Evolutionary conservation across 306 rosid species (phyloP), one percentile per base, ranked within the genome.

Genomic region (Myrica gale): DNA sequence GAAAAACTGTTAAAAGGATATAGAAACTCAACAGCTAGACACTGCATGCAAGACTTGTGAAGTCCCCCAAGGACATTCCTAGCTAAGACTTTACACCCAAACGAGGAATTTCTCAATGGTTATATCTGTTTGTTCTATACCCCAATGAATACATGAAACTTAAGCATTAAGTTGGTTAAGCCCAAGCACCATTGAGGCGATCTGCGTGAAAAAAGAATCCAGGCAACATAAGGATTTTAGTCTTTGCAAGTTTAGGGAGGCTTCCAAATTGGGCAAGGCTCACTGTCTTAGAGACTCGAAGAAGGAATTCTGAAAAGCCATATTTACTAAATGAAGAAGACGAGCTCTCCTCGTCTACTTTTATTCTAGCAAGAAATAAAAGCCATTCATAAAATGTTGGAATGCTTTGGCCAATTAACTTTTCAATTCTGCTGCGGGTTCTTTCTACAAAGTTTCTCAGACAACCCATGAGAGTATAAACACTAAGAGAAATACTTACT

Each of bases 401-500:
- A 32, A 26, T 45, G 46, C 50, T 71, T 52, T 69, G 62, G 48
- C 50, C 21, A 7, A 9, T 48, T 74, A 21, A 68, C 62, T 17
- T 37, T 44, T 52, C 44, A 79, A 76, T 26, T 1, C 3, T 70
- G 45, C 55, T 53, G 26, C 48, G 7, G 20, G 23, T 48, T 72
- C 46, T 20, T 53, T 44, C 16, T 44, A 7, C 68, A 19, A 68
- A 46, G 55, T 69, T 23, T 74, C 69, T 46, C 20, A 21, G 74
- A 81, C 12, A 16, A 48, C 48, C 66, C 74, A 71, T 17, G 41
- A 68, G n/a, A 39, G 16, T 55, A 43, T 44, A 15, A 23, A 23
- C 0, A 10, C 10, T 16, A 67, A 50, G 48, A 74, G 54, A 50
- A 57, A 32, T 57, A 84, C 93, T 85, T 52, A 90, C 98, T 87